Evolutionary conservation across 441 rosid species (phyloP), one percentile per base, ranked within the genome.

Genomic region (Corymbia citriodora): DNA sequence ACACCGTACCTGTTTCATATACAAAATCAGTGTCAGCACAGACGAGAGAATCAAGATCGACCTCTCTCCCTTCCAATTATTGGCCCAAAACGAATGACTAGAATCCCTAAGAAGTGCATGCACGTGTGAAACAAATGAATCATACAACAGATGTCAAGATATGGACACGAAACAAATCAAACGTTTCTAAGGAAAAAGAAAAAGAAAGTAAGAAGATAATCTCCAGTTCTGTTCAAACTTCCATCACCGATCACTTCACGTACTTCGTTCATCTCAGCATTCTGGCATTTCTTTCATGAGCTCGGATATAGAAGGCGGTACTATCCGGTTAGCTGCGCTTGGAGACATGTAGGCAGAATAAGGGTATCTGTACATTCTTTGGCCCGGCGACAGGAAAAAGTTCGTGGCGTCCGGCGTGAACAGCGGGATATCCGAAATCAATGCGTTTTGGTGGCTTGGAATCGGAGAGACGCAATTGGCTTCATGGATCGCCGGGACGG

Each of bases 401-500:
- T 92, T 91, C 53, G 93, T 63, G 6, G 95, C 89, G 90, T 91
- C 92, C 23, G 97, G 96, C 7, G 96, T 94, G 36, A 93, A 96
- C 68, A 94, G 91, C 50, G 97, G 97, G 90, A 95, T 87, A 90
- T 94, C 96, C 12, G 91, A 92, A 36, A 94, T 65, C 36, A 29
- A 79, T 27, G 89, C 57, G 81, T 90, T 88, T 4, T 88, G 87
- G 15, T 90, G 89, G 21, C 36, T 63, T n/a, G 91, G 90, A 36
- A 90, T 63, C 7, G 91, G 89, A 23, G 93, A 91, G 88, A 87
- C 63, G 48, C 48, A 70, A 89, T 21, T 48, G 9, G 83, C 92
- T 49, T 54, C 54, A 70, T n/a, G 57, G 89, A 18, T 19, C 55
- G 7, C 33, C 50, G 40, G 88, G 87, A 52, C n/a, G 87, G 17